Base-by-base conservation (phyloP, 2,329 filamentous ascomycete species). In the Neonectria hederae region DNA sequence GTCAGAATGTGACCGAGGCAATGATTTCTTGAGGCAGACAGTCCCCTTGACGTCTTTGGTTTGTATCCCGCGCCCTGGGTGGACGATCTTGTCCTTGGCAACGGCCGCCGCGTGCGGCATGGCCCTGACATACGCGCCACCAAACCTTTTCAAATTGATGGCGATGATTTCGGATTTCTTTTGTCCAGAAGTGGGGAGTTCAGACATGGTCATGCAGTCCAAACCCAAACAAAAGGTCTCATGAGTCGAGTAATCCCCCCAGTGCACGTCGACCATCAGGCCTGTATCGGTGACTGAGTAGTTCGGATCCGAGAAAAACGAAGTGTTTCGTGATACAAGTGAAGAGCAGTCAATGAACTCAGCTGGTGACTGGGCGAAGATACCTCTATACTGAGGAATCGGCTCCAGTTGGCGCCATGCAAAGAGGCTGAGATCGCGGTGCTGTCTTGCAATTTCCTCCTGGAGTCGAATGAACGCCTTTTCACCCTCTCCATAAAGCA, bases 391-490 rank as follows among this genome's bases (percentile, higher is more conserved):
- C 38, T 53, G 32, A 13, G 57, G 57, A 26, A 30, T 35, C 8
- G 57, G 48, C 21, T 38, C 22, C 5, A 53, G 22, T 14, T 59
- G 57, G n/a, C 48, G 48, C 57, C 57, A 59, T 22, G 57, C 57
- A 21, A 59, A 59, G 14, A 59, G 57, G 22, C 57, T 59, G 19
- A 59, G 48, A 28, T 59, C 57, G 28, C 57, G 48, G n/a, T 59
- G 48, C 21, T 59, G 57, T 26, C 32, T 58, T 24, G 35, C 46
- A 58, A 62, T 62, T 30, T 62, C 59, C 19, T 62, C 54, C 38
- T 62, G 60, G 2, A 62, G 60, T 38, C 60, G 60, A 19, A 48
- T 8, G n/a, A 62, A 62, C n/a, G 60, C 60, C 22, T 46, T 57
- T 5, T 51, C 14, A 1, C 60, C 46, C 30, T 62, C 60, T 6